Conservation (phyloP, 176 grass and related monocot genomes). For the Cenchrus fungigraminus region DNA sequence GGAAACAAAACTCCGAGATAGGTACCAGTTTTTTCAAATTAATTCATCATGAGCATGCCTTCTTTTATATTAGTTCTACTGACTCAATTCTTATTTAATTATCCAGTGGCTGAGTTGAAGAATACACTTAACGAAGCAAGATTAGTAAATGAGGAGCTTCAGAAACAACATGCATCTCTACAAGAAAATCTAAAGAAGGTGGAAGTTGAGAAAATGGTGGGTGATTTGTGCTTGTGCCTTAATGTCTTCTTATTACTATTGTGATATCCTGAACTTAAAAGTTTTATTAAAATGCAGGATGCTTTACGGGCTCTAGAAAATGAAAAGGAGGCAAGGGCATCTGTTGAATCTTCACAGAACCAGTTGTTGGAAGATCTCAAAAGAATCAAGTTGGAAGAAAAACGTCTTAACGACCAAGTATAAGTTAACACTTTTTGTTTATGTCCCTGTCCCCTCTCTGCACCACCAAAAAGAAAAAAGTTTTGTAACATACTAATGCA, state of each 20-base stretch:
- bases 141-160: constrained; percentile 49
- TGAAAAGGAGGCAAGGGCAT: constrained; percentile 51
- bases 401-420: constrained; percentile 61
- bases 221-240: neutral
- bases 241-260: neutral
- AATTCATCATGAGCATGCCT: neutral
- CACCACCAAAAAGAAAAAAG: too few relatives aligned
- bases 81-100: constrained; percentile 13
- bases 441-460: too few relatives aligned
- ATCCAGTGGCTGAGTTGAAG: constrained; percentile 42
- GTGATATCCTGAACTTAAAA: neutral
- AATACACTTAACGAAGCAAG: constrained; percentile 42
- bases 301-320: constrained; percentile 37
- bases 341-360: constrained; percentile 39
- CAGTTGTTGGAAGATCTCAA: constrained; percentile 54
- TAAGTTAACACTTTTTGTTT: neutral
- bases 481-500: neutral
- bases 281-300: constrained; percentile 38
- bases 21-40: constrained; percentile 36
- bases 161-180: constrained; percentile 52
- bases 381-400: constrained; percentile 50
- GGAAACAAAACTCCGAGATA: constrained; percentile 50
- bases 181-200: constrained; percentile 46
- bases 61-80: neutral
- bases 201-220: constrained; percentile 63